Percentiles rank a stretch among this genome's conserved stretches.
These are phyloP conservation scores for Vigna radiata DNA, from an alignment of 306 rosid genomes.

Conservation along the genomic window DNA sequence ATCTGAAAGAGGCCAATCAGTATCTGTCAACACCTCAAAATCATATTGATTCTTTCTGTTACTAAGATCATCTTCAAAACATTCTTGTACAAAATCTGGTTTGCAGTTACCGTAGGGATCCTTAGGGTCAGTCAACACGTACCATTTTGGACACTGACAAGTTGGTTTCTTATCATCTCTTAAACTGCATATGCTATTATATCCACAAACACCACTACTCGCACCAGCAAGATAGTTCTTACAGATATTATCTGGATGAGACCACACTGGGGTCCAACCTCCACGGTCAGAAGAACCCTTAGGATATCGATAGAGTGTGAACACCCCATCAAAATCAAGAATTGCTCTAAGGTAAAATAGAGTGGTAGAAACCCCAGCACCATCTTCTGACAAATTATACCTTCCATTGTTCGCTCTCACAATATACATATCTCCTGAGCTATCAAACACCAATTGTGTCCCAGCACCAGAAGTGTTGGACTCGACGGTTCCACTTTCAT, in stretches of 20 bases:
- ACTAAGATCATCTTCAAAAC: constrained; percentile 43
- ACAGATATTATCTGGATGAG: constrained; percentile 48
- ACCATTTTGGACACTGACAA: constrained; percentile 55
- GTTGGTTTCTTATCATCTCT: constrained; percentile 29
- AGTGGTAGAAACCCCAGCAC: background rate
- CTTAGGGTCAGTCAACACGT: constrained; percentile 45
- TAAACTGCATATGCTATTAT: constrained; percentile 44
- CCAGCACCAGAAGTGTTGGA: constrained; percentile 44
- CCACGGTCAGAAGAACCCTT: constrained; percentile 28
- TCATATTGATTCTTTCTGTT: constrained; percentile 26
- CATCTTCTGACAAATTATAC: background rate
- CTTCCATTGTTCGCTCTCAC: constrained; percentile 14
- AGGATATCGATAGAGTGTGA: constrained; percentile 39
- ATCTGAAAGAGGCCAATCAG: constrained; percentile 53
- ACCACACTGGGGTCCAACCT: constrained; percentile 44
- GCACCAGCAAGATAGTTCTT: accelerated
- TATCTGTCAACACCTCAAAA: constrained; percentile 15
- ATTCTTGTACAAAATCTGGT: constrained; percentile 53
- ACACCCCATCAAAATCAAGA: constrained; percentile 59
- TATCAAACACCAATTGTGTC: constrained; percentile 40
- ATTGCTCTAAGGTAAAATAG: constrained; percentile 49
- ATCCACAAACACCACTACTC: constrained; percentile 52
- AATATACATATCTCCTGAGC: constrained; percentile 48
- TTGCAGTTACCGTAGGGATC: constrained; percentile 50
- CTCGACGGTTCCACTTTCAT: background rate